Evolutionary conservation across 495 filamentous ascomycete genomes (phyloP).

Genomic region (Gamarada debralockiae): DNA sequence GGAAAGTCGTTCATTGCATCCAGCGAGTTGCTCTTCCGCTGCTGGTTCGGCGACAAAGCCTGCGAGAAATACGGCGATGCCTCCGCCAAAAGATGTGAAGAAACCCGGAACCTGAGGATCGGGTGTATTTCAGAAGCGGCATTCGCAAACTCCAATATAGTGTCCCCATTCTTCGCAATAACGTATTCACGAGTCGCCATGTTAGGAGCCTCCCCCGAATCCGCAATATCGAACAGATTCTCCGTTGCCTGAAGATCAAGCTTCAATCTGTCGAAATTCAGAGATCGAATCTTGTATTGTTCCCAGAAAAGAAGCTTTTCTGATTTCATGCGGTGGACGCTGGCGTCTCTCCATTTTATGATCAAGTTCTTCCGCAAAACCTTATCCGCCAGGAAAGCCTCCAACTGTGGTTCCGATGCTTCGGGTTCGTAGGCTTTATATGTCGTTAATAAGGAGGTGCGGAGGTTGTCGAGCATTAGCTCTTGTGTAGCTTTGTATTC

Average conservation of each 20-base stretch:
- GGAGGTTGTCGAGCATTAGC: conserved; percentile 24
- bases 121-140: conserved; percentile 20
- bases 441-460: conserved; percentile 23
- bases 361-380: conserved; percentile 23
- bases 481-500: conserved; percentile 31
- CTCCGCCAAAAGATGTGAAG: conserved; percentile 34
- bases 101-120: conserved; percentile 34
- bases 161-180: conserved; percentile 27
- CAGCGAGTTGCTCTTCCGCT: not conserved
- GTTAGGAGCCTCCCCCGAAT: not conserved
- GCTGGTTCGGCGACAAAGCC: conserved; percentile 25
- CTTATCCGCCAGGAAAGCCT: conserved; percentile 26
- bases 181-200: conserved; percentile 17
- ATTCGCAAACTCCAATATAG: conserved; percentile 36
- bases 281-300: conserved; percentile 19
- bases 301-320: conserved; percentile 28
- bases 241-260: conserved; percentile 16
- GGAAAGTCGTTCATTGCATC: conserved; percentile 29
- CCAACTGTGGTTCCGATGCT: conserved; percentile 24
- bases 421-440: conserved; percentile 30
- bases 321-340: conserved; percentile 29
- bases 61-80: conserved; percentile 33
- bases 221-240: conserved; percentile 8
- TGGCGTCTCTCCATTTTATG: conserved; percentile 29
- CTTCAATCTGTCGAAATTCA: conserved; percentile 21